phyloP scores from a whole-genome alignment of 2,329 filamentous ascomycete species.

The Didymella pomorum region DNA sequence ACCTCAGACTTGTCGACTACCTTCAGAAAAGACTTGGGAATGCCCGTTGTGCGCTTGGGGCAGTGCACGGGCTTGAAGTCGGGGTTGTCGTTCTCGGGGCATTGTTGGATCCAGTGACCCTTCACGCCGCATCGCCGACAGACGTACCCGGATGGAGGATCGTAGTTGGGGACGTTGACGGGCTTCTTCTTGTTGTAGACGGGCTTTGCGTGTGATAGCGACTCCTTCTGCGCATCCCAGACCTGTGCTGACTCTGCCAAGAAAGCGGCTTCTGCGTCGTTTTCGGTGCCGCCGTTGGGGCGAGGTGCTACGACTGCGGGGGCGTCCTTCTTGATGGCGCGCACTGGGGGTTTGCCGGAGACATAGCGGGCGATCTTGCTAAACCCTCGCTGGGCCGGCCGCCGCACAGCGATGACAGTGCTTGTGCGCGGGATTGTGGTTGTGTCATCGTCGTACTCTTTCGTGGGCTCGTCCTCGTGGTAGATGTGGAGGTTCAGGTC shows the following conservation, averaged over 20 bases:
- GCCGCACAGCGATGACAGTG: constrained; percentile 85
- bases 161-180: constrained; percentile 85
- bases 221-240: constrained; percentile 92
- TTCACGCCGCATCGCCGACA: constrained; percentile 97
- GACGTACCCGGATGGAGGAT: constrained; percentile 91
- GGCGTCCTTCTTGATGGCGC: constrained; percentile 76
- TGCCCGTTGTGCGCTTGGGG: constrained; percentile 95
- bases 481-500: constrained; percentile 97
- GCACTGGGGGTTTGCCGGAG: constrained; percentile 91
- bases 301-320: constrained; percentile 44
- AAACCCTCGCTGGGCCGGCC: constrained; percentile 85
- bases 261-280: constrained; percentile 92
- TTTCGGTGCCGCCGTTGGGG: constrained; percentile 69
- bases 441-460: constrained; percentile 98
- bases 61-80: constrained; percentile 92
- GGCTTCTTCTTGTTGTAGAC: constrained; percentile 64
- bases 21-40: constrained; percentile 93
- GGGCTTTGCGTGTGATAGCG: constrained; percentile 75
- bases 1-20: constrained; percentile 91
- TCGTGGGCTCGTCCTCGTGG: constrained; percentile 81
- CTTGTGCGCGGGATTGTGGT: constrained; percentile 96
- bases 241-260: constrained; percentile 88
- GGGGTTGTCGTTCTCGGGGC: constrained; percentile 97
- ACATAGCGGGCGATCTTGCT: constrained; percentile 94
- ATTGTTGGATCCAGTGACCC: constrained; percentile 99